A percentile compares a stretch with the other conserved stretches of the same genome.
Conservation (phyloP, 2,329 filamentous ascomycete species). For the Escovopsis weberi region DNA sequence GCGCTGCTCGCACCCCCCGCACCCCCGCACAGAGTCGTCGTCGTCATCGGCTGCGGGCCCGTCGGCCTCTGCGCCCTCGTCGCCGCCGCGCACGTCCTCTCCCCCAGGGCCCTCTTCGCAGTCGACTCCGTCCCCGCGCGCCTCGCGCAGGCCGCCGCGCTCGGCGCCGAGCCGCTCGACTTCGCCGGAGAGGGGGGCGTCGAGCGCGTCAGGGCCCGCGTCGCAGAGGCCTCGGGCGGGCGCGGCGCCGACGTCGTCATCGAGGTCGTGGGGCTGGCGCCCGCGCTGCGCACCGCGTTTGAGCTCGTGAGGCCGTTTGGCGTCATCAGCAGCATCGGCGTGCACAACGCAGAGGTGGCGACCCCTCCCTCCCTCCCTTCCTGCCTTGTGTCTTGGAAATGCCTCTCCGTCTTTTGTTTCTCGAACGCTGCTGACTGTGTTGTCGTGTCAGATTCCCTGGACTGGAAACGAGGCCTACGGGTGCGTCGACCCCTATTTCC, state of each 20-base stretch:
- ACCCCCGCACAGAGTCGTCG: conserved; percentile 35
- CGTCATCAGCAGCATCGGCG: conserved; percentile 59
- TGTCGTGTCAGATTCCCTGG: conserved; percentile 43
- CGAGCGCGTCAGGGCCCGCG: conserved; percentile 49
- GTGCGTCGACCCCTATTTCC: conserved; percentile 17
- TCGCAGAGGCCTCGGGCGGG: conserved; percentile 62
- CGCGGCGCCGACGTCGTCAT: conserved; percentile 77
- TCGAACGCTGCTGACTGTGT: too few species aligned
- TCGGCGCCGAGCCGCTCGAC: conserved; percentile 76
- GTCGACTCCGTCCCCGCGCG: conserved; percentile 65
- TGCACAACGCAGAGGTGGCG: conserved; percentile 55
- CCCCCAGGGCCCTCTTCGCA: conserved; percentile 62
- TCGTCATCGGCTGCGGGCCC: conserved; percentile 73
- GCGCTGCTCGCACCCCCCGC: too few species aligned
- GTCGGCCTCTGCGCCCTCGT: conserved; percentile 76
- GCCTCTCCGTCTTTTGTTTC: too few species aligned
- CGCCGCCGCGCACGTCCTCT: conserved; percentile 53
- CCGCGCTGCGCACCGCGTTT: conserved; percentile 55
- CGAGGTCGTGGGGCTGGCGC: conserved; percentile 58
- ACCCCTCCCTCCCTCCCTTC: too few species aligned
- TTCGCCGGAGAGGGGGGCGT: conserved; percentile 44
- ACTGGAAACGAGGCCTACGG: conserved; percentile 47
- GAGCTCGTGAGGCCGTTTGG: conserved; percentile 60
- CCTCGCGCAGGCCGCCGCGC: conserved; percentile 53
- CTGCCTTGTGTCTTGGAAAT: too few species aligned